phyloP scores from a whole-genome alignment of 1,284 basidiomycete genomes.

The Cryptococcus sp. region DNA sequence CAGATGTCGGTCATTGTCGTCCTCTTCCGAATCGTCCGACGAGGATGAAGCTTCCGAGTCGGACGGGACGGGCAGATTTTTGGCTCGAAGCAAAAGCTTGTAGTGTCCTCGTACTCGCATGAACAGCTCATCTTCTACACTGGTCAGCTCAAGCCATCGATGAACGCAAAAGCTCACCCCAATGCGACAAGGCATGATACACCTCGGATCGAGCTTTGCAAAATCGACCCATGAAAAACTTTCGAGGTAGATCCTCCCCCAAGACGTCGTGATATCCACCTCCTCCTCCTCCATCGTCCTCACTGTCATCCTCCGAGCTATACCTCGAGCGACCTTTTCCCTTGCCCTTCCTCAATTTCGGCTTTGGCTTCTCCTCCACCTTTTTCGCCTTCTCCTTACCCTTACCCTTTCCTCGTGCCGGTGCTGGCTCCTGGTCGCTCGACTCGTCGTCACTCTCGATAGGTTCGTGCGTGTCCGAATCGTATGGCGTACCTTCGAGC shows the following conservation, averaged over 20 bases:
- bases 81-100: constrained; percentile 26
- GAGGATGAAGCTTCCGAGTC: constrained; percentile 18
- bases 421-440: neutral
- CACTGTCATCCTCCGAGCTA: too few species aligned
- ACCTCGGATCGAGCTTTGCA: constrained; percentile 63
- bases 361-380: neutral
- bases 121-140: constrained; percentile 35
- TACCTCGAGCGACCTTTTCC: constrained; percentile 2
- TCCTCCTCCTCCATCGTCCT: too few species aligned
- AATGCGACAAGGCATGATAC: constrained; percentile 72
- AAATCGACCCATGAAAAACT: constrained; percentile 52
- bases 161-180: constrained; percentile 55
- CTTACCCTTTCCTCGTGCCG: constrained; percentile 1
- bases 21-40: constrained; percentile 17
- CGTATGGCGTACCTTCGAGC: constrained; percentile 36
- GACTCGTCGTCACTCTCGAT: constrained; percentile 9
- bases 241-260: constrained; percentile 1
- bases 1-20: constrained; percentile 16
- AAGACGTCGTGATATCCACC: too few species aligned
- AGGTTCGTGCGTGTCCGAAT: constrained; percentile 37
- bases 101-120: constrained; percentile 20
- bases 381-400: neutral
- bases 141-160: constrained; percentile 36
- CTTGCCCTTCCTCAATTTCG: neutral
- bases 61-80: constrained; percentile 10